Evolutionary conservation across 805 yeast species (phyloP).

Genomic region (Schizosaccharomyces pombe): DNA sequence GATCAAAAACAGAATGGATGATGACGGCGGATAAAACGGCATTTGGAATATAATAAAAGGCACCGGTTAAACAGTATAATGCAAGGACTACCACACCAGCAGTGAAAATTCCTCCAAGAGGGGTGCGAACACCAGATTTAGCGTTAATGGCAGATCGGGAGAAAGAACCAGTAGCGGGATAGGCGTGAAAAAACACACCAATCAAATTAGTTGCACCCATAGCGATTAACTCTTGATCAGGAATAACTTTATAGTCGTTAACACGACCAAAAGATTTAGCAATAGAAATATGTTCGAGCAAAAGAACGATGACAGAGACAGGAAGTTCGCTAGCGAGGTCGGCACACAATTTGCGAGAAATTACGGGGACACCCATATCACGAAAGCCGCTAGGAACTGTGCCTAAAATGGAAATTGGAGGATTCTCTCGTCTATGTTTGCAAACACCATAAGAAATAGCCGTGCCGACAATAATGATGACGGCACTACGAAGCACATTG

Average conservation of each 20-base stretch:
- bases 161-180: constrained; percentile 90
- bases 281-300: constrained; percentile 81
- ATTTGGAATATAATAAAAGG: constrained; percentile 75
- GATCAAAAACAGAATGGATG: constrained; percentile 79
- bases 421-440: constrained; percentile 17
- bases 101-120: constrained; percentile 73
- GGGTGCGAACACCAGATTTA: constrained; percentile 87
- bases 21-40: constrained; percentile 72
- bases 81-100: constrained; percentile 78
- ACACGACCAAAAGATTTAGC: constrained; percentile 82
- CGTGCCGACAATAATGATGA: constrained; percentile 62
- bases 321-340: constrained; percentile 61
- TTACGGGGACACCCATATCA: constrained; percentile 47
- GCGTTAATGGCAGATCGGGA: constrained; percentile 85
- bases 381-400: constrained; percentile 61
- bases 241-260: constrained; percentile 72
- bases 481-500: constrained; percentile 63
- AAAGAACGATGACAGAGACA: constrained; percentile 56
- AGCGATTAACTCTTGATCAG: constrained; percentile 84
- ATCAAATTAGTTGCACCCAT: constrained; percentile 77
- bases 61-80: constrained; percentile 55
- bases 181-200: constrained; percentile 80
- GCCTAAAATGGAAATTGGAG: constrained; percentile 42
- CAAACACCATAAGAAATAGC: constrained; percentile 60
- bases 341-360: constrained; percentile 35